Evolutionary conservation across 129 eudicot species (phyloP).

Genomic region (Flaveria bidentis): DNA sequence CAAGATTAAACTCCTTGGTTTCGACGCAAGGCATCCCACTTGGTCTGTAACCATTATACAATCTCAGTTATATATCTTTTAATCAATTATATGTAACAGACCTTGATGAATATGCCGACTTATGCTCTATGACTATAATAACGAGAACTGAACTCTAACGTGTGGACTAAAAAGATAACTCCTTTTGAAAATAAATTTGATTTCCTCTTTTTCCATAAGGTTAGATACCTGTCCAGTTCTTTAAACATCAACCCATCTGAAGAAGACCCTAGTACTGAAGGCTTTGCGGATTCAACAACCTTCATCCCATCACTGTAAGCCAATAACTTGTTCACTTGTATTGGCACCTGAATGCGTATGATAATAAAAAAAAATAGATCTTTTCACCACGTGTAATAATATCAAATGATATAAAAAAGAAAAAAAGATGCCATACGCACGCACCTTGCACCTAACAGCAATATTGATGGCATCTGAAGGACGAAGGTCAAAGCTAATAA

Average conservation of each 20-base stretch:
- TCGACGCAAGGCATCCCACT: slow-evolving; percentile 69
- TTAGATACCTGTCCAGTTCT: slow-evolving; percentile 66
- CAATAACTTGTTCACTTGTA: slow-evolving; percentile 79
- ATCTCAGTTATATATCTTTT: slow-evolving; percentile 7
- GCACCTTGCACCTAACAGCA: slow-evolving; percentile 93
- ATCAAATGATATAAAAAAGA: neutral
- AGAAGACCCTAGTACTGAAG: slow-evolving; percentile 35
- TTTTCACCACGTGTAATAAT: neutral
- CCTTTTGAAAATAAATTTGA: neutral
- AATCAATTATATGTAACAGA: slow-evolving; percentile 1
- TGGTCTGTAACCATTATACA: slow-evolving; percentile 55
- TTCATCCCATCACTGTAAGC: slow-evolving; percentile 82
- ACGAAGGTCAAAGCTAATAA: slow-evolving; percentile 69
- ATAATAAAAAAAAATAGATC: neutral
- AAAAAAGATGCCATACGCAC: slow-evolving; percentile 28
- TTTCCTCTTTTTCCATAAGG: neutral
- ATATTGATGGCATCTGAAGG: slow-evolving; percentile 97
- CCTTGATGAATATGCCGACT: neutral
- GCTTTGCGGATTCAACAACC: slow-evolving; percentile 66
- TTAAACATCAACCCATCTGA: slow-evolving; percentile 55
- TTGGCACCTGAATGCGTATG: slow-evolving; percentile 62
- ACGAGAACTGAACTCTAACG: slow-evolving; percentile 9
- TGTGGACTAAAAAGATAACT: neutral
- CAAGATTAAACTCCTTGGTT: slow-evolving; percentile 70
- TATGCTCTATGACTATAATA: neutral